phyloP scores from a whole-genome alignment of 306 rosid species.

The Lithocarpus polystachyus region DNA sequence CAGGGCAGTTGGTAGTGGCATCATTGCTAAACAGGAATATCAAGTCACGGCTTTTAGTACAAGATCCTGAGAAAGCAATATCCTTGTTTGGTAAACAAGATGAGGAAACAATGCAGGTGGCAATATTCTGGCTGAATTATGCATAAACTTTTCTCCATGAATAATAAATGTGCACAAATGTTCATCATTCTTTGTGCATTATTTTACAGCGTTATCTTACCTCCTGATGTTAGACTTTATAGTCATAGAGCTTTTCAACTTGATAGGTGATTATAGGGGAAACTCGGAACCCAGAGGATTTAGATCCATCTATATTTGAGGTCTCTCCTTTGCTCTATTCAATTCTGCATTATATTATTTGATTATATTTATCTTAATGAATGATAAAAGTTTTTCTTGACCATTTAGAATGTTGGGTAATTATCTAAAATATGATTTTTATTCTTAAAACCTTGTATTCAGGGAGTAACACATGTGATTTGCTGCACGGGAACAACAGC shows the following conservation, averaged over 20 bases:
- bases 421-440: not conserved
- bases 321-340: conserved; percentile 29
- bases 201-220: not conserved
- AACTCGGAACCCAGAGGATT: conserved; percentile 62
- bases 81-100: conserved; percentile 73
- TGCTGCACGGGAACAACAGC: conserved; percentile 97
- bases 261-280: conserved; percentile 75
- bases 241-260: conserved; percentile 28
- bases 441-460: conserved; percentile 24
- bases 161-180: not conserved
- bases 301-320: conserved; percentile 82
- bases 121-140: not conserved
- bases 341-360: not conserved
- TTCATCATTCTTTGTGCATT: not conserved
- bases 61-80: conserved; percentile 76
- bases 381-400: not conserved
- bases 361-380: not conserved
- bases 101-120: conserved; percentile 59
- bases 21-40: conserved; percentile 70
- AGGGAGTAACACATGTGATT: conserved; percentile 97
- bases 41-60: conserved; percentile 61
- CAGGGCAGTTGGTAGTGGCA: conserved; percentile 93
- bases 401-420: not conserved
- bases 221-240: not conserved
- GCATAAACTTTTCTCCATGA: not conserved